A percentile compares a stretch with the other conserved stretches of the same genome.
phyloP scores from a whole-genome alignment of 257 asterid species.

The Solanum pinnatisectum region DNA sequence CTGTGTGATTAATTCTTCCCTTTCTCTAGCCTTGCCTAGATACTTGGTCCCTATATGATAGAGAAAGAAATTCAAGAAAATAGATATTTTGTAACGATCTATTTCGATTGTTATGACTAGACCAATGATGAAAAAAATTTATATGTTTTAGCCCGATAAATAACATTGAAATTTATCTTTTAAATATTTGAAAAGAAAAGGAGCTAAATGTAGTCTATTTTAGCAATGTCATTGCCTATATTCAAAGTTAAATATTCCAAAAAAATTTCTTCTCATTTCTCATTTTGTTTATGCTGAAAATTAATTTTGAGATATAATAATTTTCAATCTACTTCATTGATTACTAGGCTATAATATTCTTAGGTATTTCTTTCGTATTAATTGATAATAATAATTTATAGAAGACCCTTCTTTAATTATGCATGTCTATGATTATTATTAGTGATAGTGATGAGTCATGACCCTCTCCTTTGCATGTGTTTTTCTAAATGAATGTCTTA shows the following conservation, averaged over 20 bases:
- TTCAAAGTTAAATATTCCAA: background rate
- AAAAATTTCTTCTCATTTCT: background rate
- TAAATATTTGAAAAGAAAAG: background rate
- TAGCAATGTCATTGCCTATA: background rate
- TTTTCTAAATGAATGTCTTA: background rate
- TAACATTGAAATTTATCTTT: background rate
- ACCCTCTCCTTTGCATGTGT: background rate
- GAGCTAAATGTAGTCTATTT: background rate
- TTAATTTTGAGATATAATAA: background rate
- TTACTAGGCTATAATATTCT: background rate
- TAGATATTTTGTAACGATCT: background rate
- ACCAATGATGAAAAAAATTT: too few relatives aligned
- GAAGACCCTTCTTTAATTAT: background rate
- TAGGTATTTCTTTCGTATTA: background rate
- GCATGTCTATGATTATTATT: background rate
- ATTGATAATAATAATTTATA: background rate
- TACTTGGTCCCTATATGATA: background rate
- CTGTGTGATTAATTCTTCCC: background rate
- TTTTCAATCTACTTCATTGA: background rate
- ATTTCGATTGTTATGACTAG: background rate
- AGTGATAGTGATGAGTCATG: background rate
- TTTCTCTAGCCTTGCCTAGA: background rate
- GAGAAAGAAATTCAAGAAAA: background rate
- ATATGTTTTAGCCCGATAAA: background rate
- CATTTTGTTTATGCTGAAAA: background rate